phyloP scores from a whole-genome alignment of 2,329 filamentous ascomycete genomes.

The Calonectria naviculata region DNA sequence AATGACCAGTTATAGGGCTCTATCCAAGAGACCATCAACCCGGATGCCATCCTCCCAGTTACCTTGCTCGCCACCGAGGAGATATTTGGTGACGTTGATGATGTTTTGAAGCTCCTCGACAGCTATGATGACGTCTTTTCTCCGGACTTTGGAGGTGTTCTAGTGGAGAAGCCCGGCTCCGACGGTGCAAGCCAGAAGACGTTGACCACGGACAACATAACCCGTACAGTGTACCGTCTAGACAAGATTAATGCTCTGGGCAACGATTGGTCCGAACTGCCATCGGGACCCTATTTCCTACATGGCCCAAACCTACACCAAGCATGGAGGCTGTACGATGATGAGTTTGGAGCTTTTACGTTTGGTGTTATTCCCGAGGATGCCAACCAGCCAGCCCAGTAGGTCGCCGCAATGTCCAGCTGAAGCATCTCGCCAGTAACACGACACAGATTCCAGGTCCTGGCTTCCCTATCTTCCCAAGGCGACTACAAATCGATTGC shows the following conservation, averaged over 20 bases:
- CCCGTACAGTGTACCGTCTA: conserved; percentile 35
- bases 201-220: neutral
- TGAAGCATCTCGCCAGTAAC: conserved; percentile 18
- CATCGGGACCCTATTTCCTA: conserved; percentile 54
- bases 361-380: conserved; percentile 52
- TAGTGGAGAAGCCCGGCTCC: conserved; percentile 50
- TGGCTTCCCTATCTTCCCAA: conserved; percentile 40
- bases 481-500: conserved; percentile 45
- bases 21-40: conserved; percentile 54
- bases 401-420: neutral
- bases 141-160: conserved; percentile 50
- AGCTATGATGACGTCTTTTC: conserved; percentile 52
- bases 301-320: conserved; percentile 54
- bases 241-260: conserved; percentile 25
- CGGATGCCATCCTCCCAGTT: conserved; percentile 53
- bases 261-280: conserved; percentile 40
- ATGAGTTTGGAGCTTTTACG: conserved; percentile 49
- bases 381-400: conserved; percentile 40
- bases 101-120: conserved; percentile 45
- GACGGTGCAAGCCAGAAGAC: conserved; percentile 22
- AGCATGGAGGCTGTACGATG: conserved; percentile 54
- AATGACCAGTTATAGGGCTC: conserved; percentile 43
- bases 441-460: conserved; percentile 42
- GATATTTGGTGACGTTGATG: conserved; percentile 50
- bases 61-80: conserved; percentile 52